Evolutionary conservation across 2,329 filamentous ascomycete genomes (phyloP), one percentile per base, ranked within the genome.

Genomic region (Fusarium buharicum): DNA sequence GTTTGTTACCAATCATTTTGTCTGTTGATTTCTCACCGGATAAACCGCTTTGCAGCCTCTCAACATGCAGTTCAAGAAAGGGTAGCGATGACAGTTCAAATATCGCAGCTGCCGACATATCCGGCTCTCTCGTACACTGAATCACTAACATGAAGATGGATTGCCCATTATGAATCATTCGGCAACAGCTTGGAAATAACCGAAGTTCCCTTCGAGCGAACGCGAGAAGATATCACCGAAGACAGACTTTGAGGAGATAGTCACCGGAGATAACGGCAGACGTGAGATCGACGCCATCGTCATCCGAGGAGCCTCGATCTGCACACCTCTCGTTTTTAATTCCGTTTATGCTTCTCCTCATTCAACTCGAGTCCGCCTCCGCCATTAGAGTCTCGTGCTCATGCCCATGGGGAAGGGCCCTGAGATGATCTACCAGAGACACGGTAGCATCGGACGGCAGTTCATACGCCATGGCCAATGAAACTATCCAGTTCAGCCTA

Each of bases 281-380:
- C 20, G 14, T 12, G 20, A 46, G 34, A 20, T 46, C 14, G 20
- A 55, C 40, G 39, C 45, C 31, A 59, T 67, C 34, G 48, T 58
- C 61, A 57, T 54, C 43, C 50, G 38, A 20, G 16, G 36, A 50
- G 31, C 24, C 47, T 50, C 44, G 39, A 64, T 37, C 24, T 53
- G 22, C 30, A 53, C 43, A 20, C 47, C 17, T 22, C 34, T 50
- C 39, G 38, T n/a, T 18, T 16, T 39, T 31, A 49, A 38, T 48
- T 37, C 8, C 9, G 9, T 31, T 57, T 61, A 66, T 66, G 58
- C 66, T 66, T 67, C 60, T 39, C 66, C 66, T 69, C 66, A 60
- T 36, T 44, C 33, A 36, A 13, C 20, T 45, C n/a, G 38, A 27
- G 27, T 6, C 40, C 38, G 34, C 16, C 27, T 50, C 49, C 46